phyloP scores from a whole-genome alignment of 345 rosid species.

The Luvunga scandens region DNA sequence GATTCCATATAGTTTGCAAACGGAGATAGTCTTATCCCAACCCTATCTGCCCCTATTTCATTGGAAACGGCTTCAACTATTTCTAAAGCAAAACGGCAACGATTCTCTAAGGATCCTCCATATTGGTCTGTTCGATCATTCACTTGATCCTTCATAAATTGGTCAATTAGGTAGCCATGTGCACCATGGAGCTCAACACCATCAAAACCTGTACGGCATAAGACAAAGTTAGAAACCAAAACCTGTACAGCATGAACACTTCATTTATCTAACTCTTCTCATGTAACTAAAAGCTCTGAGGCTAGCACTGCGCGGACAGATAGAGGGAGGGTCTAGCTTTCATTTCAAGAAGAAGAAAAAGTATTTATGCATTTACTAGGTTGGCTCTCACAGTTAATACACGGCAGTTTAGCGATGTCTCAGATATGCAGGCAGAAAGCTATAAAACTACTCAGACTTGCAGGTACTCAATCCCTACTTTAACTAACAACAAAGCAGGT shows the following conservation, averaged over 20 bases:
- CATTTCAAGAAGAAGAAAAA: no score
- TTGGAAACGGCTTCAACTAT: constrained; percentile 56
- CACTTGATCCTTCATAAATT: constrained; percentile 70
- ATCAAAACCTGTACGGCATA: constrained; percentile 52
- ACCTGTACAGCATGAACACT: background rate
- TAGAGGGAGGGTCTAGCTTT: no score
- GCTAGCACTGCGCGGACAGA: no score
- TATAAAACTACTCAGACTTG: no score
- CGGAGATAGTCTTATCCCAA: constrained; percentile 71
- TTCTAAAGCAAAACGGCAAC: constrained; percentile 65
- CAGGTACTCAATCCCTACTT: no score
- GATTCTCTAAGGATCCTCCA: constrained; percentile 67
- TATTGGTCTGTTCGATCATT: constrained; percentile 70
- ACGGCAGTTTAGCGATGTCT: no score
- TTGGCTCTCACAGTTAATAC: no score
- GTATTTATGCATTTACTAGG: no score
- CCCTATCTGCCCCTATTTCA: constrained; percentile 73
- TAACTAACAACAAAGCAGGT: background rate
- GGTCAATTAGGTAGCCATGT: constrained; percentile 65
- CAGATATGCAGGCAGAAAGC: no score
- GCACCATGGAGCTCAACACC: constrained; percentile 87
- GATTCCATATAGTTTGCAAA: constrained; percentile 48
- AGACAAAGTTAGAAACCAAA: constrained; percentile 1
- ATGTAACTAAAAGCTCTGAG: no score
- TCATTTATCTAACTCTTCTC: background rate